A percentile compares a stretch with the other conserved stretches of the same genome.
These are phyloP conservation scores for Xylariomycetidae sp. DNA, from an alignment of 2,329 filamentous ascomycete species.

Conservation along the genomic window DNA sequence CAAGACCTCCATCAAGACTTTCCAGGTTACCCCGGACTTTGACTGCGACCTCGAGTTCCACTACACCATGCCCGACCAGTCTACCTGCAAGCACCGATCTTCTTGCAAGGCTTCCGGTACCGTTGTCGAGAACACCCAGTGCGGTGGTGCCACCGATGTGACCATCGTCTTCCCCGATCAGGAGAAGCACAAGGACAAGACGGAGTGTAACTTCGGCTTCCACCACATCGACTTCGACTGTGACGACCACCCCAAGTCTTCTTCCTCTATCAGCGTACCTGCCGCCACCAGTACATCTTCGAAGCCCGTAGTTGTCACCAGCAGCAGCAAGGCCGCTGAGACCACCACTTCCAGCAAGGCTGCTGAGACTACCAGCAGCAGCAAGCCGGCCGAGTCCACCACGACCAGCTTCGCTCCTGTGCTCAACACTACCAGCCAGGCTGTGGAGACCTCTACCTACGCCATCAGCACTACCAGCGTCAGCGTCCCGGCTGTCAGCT, in stretches of 20 bases:
- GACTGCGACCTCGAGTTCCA: conserved; percentile 79
- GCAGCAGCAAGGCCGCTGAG: not conserved
- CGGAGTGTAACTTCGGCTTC: conserved; percentile 65
- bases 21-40: conserved; percentile 70
- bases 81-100: conserved; percentile 72
- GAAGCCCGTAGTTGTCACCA: conserved; percentile 3
- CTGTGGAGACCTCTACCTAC: conserved; percentile 9
- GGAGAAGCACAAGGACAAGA: conserved; percentile 36
- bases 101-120: conserved; percentile 64
- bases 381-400: not conserved
- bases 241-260: conserved; percentile 18
- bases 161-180: conserved; percentile 63
- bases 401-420: conserved; percentile 8
- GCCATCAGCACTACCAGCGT: conserved; percentile 5
- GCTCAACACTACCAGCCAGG: conserved; percentile 11
- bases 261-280: not conserved
- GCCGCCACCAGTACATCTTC: conserved; percentile 1
- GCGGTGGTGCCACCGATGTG: conserved; percentile 83
- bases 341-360: not conserved
- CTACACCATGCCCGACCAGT: conserved; percentile 81
- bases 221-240: conserved; percentile 76
- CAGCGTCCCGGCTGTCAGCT: conserved; percentile 2
- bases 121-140: conserved; percentile 77
- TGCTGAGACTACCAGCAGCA: not conserved
- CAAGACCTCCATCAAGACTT: conserved; percentile 70